Conservation (phyloP, 2,329 filamentous ascomycete species). For the Fusarium compactum region DNA sequence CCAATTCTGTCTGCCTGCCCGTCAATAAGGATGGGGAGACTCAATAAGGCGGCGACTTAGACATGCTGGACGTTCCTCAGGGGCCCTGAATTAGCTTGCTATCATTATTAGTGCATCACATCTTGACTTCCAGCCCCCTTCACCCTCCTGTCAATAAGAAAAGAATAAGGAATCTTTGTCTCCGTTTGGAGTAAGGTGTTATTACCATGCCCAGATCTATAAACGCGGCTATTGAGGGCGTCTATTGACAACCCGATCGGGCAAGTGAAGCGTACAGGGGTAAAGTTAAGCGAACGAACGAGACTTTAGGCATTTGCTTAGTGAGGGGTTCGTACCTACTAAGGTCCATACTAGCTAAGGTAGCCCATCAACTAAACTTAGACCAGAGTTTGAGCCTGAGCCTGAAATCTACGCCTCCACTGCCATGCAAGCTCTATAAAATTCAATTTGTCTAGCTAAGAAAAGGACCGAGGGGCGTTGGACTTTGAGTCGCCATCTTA, state of each 20-base stretch:
- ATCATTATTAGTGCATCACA: not conserved
- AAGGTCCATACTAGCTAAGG: too few relatives aligned
- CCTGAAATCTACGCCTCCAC: not conserved
- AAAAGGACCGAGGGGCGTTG: not conserved
- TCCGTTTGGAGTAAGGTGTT: constrained; percentile 21
- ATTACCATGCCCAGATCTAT: constrained; percentile 26
- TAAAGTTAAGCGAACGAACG: constrained; percentile 5
- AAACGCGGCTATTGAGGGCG: constrained; percentile 48
- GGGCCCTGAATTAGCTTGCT: constrained; percentile 28
- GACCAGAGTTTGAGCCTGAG: not conserved
- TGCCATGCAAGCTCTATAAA: constrained; percentile 11
- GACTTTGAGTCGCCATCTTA: constrained; percentile 8
- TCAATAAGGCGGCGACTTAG: constrained; percentile 31
- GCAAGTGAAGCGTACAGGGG: constrained; percentile 30
- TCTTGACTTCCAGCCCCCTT: not conserved
- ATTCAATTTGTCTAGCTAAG: not conserved
- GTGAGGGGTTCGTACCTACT: not conserved
- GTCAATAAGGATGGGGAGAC: constrained; percentile 19
- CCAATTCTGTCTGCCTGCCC: constrained; percentile 3
- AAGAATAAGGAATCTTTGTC: constrained; percentile 17
- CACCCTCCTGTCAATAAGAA: constrained; percentile 7
- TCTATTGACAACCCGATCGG: constrained; percentile 54
- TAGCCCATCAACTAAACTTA: not conserved
- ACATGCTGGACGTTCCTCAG: constrained; percentile 18
- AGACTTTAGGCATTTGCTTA: not conserved